Evolutionary conservation across 2,329 filamentous ascomycete genomes (phyloP), one percentile per base, ranked within the genome.

Genomic region (Dothideomycetes sp.): DNA sequence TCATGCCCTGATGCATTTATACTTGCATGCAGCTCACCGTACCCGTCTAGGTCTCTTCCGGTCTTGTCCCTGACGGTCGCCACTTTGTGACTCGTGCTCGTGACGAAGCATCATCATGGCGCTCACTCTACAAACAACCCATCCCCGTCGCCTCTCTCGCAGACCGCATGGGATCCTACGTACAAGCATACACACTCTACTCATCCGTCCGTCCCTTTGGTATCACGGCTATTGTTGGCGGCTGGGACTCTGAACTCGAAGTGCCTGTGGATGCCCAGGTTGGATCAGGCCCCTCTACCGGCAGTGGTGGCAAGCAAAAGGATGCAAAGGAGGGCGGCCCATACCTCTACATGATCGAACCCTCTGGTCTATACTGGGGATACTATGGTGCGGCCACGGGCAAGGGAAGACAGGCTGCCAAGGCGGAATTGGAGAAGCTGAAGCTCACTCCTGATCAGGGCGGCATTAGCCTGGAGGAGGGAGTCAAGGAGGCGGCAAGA

Each of bases 301-400:
- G 89, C 44, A 78, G 85, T 17, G 89, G 89, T 49, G 89, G 89
- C 57, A 94, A 91, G 68, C 74, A 80, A 30, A 65, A 77, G 46
- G 69, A 78, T 56, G 80, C 78, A 56, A 82, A 78, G 62, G 79
- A 87, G 60, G 91, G 91, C 53, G 91, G 89, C 1, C 91, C 91
- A 16, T 88, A 80, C 48, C 76, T 98, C 47, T 98, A 95, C 74
- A 98, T 98, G 91, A 89, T 98, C 53, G 91, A 98, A 71, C 91
- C 91, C 29, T 94, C 87, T 57, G 91, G 91, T 42, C 68, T 89
- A 52, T 96, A 94, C 73, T 98, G 91, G 91, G 91, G 91, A 45
- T 98, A 98, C 74, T 95, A 95, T 64, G 91, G 91, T 53, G 91
- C 91, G 27, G 91, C 91, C 35, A 95, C 91, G 11, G 91, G 91